A percentile compares a stretch with the other conserved stretches of the same genome.
phyloP scores from a whole-genome alignment of 345 rosid genomes.

The Excoecaria cochinchinensis region DNA sequence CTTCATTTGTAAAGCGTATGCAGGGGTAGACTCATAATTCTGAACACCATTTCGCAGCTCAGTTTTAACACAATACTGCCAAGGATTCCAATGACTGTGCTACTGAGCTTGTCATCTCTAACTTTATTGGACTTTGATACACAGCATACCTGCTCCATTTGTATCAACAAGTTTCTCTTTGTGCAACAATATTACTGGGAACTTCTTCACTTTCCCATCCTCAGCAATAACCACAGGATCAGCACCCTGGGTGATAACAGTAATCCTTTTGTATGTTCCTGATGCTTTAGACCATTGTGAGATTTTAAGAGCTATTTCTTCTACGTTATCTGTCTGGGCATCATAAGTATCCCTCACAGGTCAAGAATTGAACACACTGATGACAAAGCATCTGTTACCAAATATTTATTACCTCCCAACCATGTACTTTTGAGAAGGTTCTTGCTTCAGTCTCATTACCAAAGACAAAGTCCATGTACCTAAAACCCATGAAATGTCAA shows the following conservation, averaged over 20 bases:
- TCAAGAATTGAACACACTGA: neutral
- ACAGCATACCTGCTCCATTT: slow-evolving; percentile 77
- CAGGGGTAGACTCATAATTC: too few species aligned
- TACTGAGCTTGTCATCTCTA: too few species aligned
- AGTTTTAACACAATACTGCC: too few species aligned
- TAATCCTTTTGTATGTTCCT: slow-evolving; percentile 81
- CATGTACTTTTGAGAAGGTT: slow-evolving; percentile 86
- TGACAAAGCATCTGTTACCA: neutral
- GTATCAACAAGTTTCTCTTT: slow-evolving; percentile 93
- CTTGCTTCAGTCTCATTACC: slow-evolving; percentile 96
- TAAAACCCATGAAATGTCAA: slow-evolving; percentile 18
- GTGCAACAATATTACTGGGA: slow-evolving; percentile 72
- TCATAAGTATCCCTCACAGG: neutral
- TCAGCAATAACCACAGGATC: slow-evolving; percentile 92
- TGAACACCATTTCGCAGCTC: too few species aligned
- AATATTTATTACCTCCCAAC: slow-evolving; percentile 75
- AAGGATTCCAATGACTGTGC: too few species aligned
- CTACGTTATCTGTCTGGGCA: slow-evolving; percentile 74
- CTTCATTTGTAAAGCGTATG: too few species aligned
- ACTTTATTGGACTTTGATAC: too few species aligned
- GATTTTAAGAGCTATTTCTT: slow-evolving; percentile 83
- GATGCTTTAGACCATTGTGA: slow-evolving; percentile 85
- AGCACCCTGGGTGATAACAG: slow-evolving; percentile 94
- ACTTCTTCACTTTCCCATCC: slow-evolving; percentile 81
- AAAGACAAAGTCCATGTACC: slow-evolving; percentile 86